phyloP scores from a whole-genome alignment of 257 asterid species.

The Eucommia ulmoides region DNA sequence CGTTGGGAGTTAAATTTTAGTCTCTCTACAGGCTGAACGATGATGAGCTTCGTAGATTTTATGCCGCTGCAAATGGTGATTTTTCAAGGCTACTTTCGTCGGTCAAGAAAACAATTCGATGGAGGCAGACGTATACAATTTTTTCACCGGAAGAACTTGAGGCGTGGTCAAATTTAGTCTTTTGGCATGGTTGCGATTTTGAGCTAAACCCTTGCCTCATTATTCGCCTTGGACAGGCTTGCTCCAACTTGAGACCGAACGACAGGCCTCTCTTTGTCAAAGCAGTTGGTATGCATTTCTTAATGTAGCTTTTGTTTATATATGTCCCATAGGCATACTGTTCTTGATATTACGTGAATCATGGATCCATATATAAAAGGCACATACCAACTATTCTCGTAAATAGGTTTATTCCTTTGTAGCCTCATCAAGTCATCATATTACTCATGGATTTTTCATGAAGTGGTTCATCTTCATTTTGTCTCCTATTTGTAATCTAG shows the following conservation, averaged over 20 bases:
- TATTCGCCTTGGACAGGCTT: slow-evolving; percentile 36
- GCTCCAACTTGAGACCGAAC: slow-evolving; percentile 23
- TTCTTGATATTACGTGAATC: neutral
- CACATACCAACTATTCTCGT: too few relatives aligned
- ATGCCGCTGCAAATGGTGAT: slow-evolving; percentile 26
- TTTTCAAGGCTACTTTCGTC: slow-evolving; percentile 24
- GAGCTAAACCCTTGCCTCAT: slow-evolving; percentile 27
- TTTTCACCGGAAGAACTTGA: slow-evolving; percentile 21
- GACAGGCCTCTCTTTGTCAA: slow-evolving; percentile 18
- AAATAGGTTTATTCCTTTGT: too few relatives aligned
- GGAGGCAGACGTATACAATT: slow-evolving; percentile 25
- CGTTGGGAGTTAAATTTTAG: too few relatives aligned
- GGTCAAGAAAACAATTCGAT: slow-evolving; percentile 28
- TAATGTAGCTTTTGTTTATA: neutral
- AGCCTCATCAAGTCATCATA: too few relatives aligned
- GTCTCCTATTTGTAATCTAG: too few relatives aligned
- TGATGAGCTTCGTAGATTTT: slow-evolving; percentile 25
- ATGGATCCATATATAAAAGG: too few relatives aligned
- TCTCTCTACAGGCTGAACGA: slow-evolving; percentile 21
- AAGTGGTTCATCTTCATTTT: neutral
- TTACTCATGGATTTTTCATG: neutral
- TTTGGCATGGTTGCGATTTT: slow-evolving; percentile 31
- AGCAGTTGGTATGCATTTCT: slow-evolving; percentile 27
- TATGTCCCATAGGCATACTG: neutral
- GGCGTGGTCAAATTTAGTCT: slow-evolving; percentile 23